Percentiles rank a stretch among this genome's conserved stretches.
Evolutionary conservation across 495 filamentous ascomycete species (phyloP).

Genomic region (Glonium stellatum): DNA sequence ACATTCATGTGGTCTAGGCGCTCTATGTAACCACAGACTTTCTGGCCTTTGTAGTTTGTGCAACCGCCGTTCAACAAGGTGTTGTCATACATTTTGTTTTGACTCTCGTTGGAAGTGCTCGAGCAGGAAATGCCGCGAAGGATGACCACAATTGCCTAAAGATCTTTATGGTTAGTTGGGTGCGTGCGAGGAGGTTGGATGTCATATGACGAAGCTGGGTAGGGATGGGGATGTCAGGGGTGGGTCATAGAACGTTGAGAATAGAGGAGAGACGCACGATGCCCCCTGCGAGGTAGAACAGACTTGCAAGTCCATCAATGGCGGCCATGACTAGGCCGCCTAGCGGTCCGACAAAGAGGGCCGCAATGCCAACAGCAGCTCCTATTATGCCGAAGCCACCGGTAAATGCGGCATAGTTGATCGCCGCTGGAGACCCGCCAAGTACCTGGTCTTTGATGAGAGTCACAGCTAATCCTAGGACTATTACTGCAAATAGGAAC

Average conservation of each 20-base stretch:
- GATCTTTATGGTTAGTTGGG: neutral
- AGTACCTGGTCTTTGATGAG: constrained; percentile 40
- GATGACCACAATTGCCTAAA: neutral
- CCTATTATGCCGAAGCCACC: constrained; percentile 11
- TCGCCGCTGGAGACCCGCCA: constrained; percentile 1
- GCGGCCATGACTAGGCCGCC: constrained; percentile 1
- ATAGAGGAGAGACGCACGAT: neutral
- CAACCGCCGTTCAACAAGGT: neutral
- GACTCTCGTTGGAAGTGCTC: neutral
- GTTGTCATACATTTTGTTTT: neutral
- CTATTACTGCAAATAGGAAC: constrained; percentile 41
- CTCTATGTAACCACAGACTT: neutral
- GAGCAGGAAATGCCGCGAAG: constrained; percentile 1
- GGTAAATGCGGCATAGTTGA: neutral
- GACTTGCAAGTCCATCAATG: constrained; percentile 3
- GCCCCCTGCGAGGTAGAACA: constrained; percentile 9
- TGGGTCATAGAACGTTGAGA: neutral
- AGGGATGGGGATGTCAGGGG: too few relatives aligned
- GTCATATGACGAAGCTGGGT: too few relatives aligned
- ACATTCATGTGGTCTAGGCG: neutral
- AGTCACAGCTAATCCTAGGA: constrained; percentile 43
- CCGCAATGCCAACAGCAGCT: neutral
- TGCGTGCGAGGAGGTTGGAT: too few relatives aligned
- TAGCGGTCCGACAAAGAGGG: constrained; percentile 3
- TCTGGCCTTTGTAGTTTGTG: neutral